phyloP scores from a whole-genome alignment of 257 asterid genomes.

The Marsdenia floribunda region DNA sequence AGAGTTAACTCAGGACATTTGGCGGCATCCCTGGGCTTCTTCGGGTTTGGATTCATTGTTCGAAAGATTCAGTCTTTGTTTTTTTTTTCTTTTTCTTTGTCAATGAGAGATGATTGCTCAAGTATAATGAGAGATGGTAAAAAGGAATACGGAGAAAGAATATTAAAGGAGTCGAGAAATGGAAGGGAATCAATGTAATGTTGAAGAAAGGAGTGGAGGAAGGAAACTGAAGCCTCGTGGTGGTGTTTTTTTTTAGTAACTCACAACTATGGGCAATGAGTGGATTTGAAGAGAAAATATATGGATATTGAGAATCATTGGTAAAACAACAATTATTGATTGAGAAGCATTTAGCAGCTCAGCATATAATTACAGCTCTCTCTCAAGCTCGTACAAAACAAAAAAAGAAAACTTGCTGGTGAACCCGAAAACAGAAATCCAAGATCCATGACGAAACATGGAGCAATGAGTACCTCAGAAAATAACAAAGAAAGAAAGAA shows the following conservation, averaged over 20 bases:
- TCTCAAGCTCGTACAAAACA: not conserved
- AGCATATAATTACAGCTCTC: not conserved
- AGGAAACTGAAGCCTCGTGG: conserved; percentile 1
- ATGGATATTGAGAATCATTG: conserved; percentile 2
- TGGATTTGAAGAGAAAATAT: not conserved
- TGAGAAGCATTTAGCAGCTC: conserved; percentile 1
- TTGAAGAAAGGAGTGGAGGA: not conserved
- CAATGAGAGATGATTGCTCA: conserved; percentile 14
- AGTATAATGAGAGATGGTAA: not conserved
- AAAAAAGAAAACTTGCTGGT: not conserved
- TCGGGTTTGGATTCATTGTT: conserved; percentile 51
- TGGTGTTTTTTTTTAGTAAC: not conserved
- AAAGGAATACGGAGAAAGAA: too few relatives aligned
- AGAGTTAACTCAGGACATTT: conserved; percentile 30
- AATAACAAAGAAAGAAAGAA: conserved; percentile 11
- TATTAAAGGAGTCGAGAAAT: not conserved
- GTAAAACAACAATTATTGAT: conserved; percentile 5
- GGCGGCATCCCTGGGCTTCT: conserved; percentile 34
- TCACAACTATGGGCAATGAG: not conserved
- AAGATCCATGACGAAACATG: conserved; percentile 17
- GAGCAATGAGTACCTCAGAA: conserved; percentile 15
- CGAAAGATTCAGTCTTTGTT: conserved; percentile 22
- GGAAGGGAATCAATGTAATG: conserved; percentile 4
- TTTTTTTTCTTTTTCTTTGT: conserved; percentile 16
- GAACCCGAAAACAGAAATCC: conserved; percentile 5